These are phyloP conservation scores for Claviceps sp. DNA, from an alignment of 2,329 filamentous ascomycete species.

Conservation along the genomic window DNA sequence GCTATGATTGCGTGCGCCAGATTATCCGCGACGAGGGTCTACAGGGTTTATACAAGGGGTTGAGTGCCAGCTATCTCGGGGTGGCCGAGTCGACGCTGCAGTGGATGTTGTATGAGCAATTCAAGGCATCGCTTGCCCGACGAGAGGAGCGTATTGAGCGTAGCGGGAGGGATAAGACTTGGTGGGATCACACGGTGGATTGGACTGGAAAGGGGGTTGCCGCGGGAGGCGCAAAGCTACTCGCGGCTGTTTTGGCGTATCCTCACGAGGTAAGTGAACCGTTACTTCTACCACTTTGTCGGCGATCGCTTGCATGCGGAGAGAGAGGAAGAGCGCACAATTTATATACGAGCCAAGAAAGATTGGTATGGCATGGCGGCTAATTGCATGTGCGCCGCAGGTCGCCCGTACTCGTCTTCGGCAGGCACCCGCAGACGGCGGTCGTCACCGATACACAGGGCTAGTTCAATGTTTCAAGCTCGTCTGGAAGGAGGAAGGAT, in stretches of 20 bases:
- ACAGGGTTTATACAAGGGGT: conserved; percentile 71
- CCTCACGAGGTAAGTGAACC: conserved; percentile 65
- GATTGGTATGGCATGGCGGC: too few species aligned
- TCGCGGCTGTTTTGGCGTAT: conserved; percentile 76
- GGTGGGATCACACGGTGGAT: conserved; percentile 62
- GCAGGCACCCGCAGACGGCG: conserved; percentile 63
- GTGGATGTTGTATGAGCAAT: conserved; percentile 88
- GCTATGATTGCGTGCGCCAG: conserved; percentile 74
- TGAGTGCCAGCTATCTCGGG: conserved; percentile 84
- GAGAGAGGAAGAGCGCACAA: too few species aligned
- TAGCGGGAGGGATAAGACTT: conserved; percentile 48
- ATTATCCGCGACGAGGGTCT: conserved; percentile 71
- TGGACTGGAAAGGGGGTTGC: conserved; percentile 70
- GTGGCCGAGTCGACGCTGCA: conserved; percentile 84
- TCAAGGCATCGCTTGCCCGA: conserved; percentile 60
- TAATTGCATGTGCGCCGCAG: conserved; percentile 20
- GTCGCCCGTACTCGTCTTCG: conserved; percentile 73
- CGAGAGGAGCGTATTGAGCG: conserved; percentile 45
- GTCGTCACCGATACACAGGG: conserved; percentile 73
- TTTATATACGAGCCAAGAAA: too few species aligned
- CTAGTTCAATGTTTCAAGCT: conserved; percentile 78
- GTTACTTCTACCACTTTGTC: background rate
- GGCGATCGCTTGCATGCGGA: background rate
- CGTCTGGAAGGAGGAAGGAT: conserved; percentile 78
- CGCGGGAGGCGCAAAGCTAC: conserved; percentile 72